Percentiles rank a stretch among this genome's conserved stretches.
Conservation (phyloP, 148 eudicot genomes). For the Amaranthus hypochondriacus region DNA sequence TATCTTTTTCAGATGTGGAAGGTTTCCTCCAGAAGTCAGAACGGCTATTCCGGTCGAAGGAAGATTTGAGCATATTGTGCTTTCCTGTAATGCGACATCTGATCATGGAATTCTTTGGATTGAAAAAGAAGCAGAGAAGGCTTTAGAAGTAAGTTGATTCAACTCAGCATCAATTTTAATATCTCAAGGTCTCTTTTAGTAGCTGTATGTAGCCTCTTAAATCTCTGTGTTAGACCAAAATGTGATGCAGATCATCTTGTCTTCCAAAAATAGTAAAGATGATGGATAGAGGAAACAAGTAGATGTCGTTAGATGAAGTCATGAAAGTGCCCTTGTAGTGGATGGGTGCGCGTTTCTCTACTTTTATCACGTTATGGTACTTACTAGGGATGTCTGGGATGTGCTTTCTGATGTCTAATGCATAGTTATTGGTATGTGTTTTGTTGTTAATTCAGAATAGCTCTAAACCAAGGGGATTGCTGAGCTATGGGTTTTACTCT, state of each 20-base stretch:
- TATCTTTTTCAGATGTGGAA: constrained; percentile 52
- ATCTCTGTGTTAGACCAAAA: neutral
- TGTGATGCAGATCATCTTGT: neutral
- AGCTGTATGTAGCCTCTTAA: neutral
- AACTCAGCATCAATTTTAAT: neutral
- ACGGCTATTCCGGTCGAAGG: constrained; percentile 91
- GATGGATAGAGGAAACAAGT: neutral
- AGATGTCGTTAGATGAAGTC: neutral
- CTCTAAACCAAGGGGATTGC: too few species aligned
- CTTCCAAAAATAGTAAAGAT: neutral
- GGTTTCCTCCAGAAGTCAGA: constrained; percentile 77
- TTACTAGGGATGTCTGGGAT: neutral
- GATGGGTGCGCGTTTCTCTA: neutral
- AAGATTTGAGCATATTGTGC: constrained; percentile 92
- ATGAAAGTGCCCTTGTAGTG: neutral
- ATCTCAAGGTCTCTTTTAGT: neutral
- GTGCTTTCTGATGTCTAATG: neutral
- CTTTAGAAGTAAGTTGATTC: constrained; percentile 37
- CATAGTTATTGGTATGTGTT: too few species aligned
- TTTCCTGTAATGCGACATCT: constrained; percentile 79
- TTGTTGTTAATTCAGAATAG: too few species aligned
- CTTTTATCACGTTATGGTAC: neutral
- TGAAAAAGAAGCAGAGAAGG: constrained; percentile 71
- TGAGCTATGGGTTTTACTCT: too few species aligned
- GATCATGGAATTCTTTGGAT: constrained; percentile 94